phyloP scores from a whole-genome alignment of 2,329 filamentous ascomycete genomes.

The Periconia sp. region DNA sequence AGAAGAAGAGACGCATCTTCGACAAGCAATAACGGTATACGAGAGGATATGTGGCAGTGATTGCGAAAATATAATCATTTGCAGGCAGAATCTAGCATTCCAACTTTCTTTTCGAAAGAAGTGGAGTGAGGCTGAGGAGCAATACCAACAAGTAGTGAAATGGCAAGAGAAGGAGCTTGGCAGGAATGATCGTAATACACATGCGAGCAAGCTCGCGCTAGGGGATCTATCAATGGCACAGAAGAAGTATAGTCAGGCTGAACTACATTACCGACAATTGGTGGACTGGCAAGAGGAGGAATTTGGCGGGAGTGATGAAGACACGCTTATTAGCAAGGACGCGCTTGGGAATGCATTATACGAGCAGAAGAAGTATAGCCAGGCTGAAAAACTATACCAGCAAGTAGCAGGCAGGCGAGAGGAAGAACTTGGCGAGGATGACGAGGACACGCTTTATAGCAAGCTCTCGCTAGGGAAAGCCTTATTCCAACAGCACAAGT shows the following conservation, averaged over 20 bases:
- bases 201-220: background rate
- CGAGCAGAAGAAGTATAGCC: conserved; percentile 4
- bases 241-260: conserved; percentile 5
- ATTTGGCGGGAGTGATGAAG: background rate
- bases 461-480: background rate
- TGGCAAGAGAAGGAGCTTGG: conserved; percentile 1
- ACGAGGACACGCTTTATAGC: conserved; percentile 4
- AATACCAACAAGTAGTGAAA: conserved; percentile 1
- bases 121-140: background rate
- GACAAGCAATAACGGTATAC: too few species aligned
- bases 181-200: conserved; percentile 6
- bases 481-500: conserved; percentile 2
- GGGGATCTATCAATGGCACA: conserved; percentile 1
- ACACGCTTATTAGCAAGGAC: conserved; percentile 4
- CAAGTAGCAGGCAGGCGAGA: background rate
- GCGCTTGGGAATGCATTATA: conserved; percentile 2
- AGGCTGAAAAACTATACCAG: background rate
- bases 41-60: too few species aligned
- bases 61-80: too few species aligned
- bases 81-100: too few species aligned
- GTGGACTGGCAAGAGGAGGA: background rate
- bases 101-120: too few species aligned
- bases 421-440: conserved; percentile 1
- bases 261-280: background rate
- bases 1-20: too few species aligned